A percentile compares a stretch with the other conserved stretches of the same genome.
Conservation (phyloP, 169 alveolate species). For the Plasmodium vinckei region DNA sequence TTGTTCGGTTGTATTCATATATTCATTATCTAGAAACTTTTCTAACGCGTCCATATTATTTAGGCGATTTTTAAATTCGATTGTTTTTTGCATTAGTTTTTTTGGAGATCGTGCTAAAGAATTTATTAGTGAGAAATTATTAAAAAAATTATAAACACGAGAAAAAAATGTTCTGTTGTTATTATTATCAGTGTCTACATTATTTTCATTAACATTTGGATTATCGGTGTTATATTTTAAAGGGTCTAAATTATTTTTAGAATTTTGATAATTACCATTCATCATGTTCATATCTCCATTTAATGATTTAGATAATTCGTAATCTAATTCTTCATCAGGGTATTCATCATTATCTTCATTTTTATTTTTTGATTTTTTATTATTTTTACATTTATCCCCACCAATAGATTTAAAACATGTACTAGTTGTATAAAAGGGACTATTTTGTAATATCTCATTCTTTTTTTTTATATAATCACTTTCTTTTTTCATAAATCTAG, state of each 20-base stretch:
- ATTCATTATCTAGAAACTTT: conserved; percentile 41
- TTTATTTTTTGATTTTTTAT: not conserved
- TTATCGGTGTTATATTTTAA: not conserved
- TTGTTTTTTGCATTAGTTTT: conserved; percentile 35
- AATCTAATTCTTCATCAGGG: conserved; percentile 59
- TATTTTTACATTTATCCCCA: conserved; percentile 14
- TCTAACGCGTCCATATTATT: conserved; percentile 8
- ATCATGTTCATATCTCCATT: not conserved
- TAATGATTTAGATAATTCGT: conserved; percentile 19
- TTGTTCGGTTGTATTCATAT: conserved; percentile 21
- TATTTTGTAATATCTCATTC: conserved; percentile 34
- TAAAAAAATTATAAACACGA: conserved; percentile 8
- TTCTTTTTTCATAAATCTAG: conserved; percentile 28
- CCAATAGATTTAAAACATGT: conserved; percentile 39
- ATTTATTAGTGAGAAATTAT: conserved; percentile 40
- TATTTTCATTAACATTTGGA: not conserved
- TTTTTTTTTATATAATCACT: conserved; percentile 41
- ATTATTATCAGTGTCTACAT: not conserved
- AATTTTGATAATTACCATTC: too few species aligned
- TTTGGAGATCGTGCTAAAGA: conserved; percentile 23
- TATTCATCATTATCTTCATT: conserved; percentile 1
- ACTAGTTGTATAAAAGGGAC: conserved; percentile 24
- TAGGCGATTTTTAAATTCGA: conserved; percentile 52
- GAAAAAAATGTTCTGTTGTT: not conserved
- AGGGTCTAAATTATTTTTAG: too few species aligned